Evolutionary conservation across 176 grass and related monocot genomes (phyloP), one percentile per base, ranked within the genome.

Genomic region (Eleusine indica): DNA sequence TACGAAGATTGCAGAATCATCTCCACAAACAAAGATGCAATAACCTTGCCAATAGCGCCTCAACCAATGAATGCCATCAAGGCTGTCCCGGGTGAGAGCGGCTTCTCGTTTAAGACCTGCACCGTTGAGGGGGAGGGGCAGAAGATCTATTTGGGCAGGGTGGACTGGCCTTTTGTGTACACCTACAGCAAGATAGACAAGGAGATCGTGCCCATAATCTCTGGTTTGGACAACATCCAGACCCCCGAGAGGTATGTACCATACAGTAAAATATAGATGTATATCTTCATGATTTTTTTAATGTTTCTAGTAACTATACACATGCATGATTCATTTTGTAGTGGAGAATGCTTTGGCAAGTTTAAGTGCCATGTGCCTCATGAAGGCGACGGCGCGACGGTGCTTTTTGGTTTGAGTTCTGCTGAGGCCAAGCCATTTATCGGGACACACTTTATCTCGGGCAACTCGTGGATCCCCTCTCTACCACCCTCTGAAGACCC

Each of bases 1-100:
- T 93, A 93, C 52, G 87, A 93, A 61, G 61, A 42, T 14, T 93
- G 91, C 77, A 25, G 41, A 3, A 76, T 92, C 87, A 42, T 88
- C 91, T 51, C 85, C 90, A 62, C 70, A 80, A 77, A 60, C 81
- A 18, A 82, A 37, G 2, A 87, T 53, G 42, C 28, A 7, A 2
- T 8, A 7, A 4, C 1, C 6, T 4, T 58, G 6, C 54, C 54
- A 7, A 18, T 8, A 21, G 19, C 19, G 54, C 18, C 17, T 7
- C 17, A 58, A 21, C 54, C 15, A 16, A 2, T 0, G 54, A 18
- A 6, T 7, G 6, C 66, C 16, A 89, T 82, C 82, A 78, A 89
- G 25, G 82, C 65, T 46, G 83, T 73, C 3, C 82, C 82, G 3
- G n/a, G n/a, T 1, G 88, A 90, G 16, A 88, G 73, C 37, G 91